These are phyloP conservation scores for Botryotinia narcissicola DNA, from an alignment of 2,329 filamentous ascomycete species.

Conservation along the genomic window DNA sequence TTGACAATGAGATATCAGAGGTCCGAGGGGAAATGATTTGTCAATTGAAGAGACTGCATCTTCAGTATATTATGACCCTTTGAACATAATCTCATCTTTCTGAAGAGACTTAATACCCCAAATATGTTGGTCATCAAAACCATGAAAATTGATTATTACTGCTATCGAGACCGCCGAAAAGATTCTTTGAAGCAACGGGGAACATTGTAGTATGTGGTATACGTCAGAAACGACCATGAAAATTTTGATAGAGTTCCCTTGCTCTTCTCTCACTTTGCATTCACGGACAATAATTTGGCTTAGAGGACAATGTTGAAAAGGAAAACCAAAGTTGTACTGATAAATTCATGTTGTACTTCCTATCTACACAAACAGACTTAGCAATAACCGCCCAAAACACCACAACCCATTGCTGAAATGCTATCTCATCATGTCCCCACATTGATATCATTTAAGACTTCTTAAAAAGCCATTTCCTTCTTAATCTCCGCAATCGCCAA, in stretches of 20 bases:
- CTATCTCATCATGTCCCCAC: constrained; percentile 8
- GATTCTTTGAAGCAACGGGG: not conserved
- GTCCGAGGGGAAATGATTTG: not conserved
- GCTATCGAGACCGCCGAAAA: not conserved
- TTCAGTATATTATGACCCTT: not conserved
- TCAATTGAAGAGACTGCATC: not conserved
- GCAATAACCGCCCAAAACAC: constrained; percentile 19
- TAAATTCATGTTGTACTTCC: constrained; percentile 17
- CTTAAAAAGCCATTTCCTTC: constrained; percentile 76
- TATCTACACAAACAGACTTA: constrained; percentile 21
- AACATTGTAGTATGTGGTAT: not conserved
- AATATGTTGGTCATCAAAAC: not conserved
- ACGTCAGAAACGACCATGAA: not conserved
- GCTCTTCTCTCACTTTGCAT: too few relatives aligned
- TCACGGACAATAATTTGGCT: not conserved
- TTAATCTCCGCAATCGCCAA: constrained; percentile 97
- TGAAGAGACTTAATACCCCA: not conserved
- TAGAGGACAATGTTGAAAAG: not conserved
- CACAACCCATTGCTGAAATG: constrained; percentile 8
- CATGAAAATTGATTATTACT: not conserved
- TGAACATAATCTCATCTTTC: not conserved
- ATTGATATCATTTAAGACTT: not conserved
- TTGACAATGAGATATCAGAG: not conserved
- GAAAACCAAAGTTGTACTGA: constrained; percentile 7
- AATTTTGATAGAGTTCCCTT: not conserved